Evolutionary conservation across 2,329 filamentous ascomycete species (phyloP).

Genomic region (Penicillium hesseltinei): DNA sequence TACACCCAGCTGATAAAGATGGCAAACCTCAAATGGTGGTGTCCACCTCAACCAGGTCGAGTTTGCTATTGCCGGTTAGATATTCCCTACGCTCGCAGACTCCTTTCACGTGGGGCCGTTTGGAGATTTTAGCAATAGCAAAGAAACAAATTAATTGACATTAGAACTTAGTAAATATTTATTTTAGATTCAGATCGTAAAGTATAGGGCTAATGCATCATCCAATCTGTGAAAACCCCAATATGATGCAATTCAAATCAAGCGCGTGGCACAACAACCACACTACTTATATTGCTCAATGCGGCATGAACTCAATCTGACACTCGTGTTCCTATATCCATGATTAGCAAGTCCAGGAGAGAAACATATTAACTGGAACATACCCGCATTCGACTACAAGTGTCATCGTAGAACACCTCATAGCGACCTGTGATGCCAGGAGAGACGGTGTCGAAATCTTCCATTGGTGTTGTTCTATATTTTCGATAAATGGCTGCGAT

Average conservation of each 20-base stretch:
- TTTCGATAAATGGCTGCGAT: neutral
- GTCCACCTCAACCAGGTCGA: too few relatives aligned
- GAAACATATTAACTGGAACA: neutral
- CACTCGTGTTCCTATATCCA: neutral
- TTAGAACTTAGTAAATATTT: too few relatives aligned
- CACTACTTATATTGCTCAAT: neutral
- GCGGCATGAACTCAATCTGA: neutral
- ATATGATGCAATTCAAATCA: neutral
- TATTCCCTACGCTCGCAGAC: too few relatives aligned
- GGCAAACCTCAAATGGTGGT: too few relatives aligned
- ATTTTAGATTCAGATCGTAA: neutral
- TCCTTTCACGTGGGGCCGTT: too few relatives aligned
- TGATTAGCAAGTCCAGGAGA: neutral
- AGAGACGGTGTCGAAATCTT: neutral
- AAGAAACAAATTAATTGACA: too few relatives aligned
- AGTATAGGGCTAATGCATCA: neutral
- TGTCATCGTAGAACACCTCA: neutral
- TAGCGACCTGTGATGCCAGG: neutral
- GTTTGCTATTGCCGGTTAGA: too few relatives aligned
- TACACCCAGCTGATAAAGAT: too few relatives aligned
- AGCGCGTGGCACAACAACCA: neutral
- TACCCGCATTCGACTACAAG: neutral
- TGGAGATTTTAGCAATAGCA: too few relatives aligned
- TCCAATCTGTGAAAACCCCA: neutral
- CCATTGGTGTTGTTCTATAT: neutral